Base-by-base conservation (phyloP, 805 yeast genomes). In the Zygosaccharomyces pseudorouxii region DNA sequence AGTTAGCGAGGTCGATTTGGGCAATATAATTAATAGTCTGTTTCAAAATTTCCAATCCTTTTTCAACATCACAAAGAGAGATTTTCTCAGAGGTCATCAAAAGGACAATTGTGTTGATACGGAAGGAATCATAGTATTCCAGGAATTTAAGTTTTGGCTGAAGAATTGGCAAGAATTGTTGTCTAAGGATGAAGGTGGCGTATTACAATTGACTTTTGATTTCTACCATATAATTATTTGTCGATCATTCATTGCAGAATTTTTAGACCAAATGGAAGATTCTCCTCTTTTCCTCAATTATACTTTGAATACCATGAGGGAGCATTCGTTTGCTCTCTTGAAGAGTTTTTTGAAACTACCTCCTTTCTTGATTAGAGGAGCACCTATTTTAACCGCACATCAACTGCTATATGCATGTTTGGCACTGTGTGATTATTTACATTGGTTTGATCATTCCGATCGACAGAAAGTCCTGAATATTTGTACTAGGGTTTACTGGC, bases 401-500 rank as follows among this genome's bases (percentile, higher is more conserved):
- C 79, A 79, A 52, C 69, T 79, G 16, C 77, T 79, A 5, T 80
- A 78, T 58, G 74, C 82, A 0, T 77, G 81, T 55, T 57, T 79
- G 33, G 74, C 80, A 0, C 62, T 80, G 20, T 75, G 78, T 55
- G 81, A 78, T 42, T 73, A 69, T 51, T 59, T 78, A 14, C 67
- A 66, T 43, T 60, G 67, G 52, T 71, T 74, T 63, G 65, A 65
- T 29, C 58, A 61, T 5, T 59, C 67, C n/a, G 73, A 74, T 48
- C 71, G 70, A 46, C 71, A 70, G 19, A 68, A 64, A 49, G 59
- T 77, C 2, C 55, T 80, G 38, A 76, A 68, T 51, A 57, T 78
- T 9, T 77, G 81, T 38, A 73, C 82, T 0, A 70, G 71, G 47
- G 73, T 77, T 7, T 80, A 79, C 52, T 80, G 84, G 84, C 80